Conservation (phyloP, 208 protist species). For the Porcisia deanei region DNA sequence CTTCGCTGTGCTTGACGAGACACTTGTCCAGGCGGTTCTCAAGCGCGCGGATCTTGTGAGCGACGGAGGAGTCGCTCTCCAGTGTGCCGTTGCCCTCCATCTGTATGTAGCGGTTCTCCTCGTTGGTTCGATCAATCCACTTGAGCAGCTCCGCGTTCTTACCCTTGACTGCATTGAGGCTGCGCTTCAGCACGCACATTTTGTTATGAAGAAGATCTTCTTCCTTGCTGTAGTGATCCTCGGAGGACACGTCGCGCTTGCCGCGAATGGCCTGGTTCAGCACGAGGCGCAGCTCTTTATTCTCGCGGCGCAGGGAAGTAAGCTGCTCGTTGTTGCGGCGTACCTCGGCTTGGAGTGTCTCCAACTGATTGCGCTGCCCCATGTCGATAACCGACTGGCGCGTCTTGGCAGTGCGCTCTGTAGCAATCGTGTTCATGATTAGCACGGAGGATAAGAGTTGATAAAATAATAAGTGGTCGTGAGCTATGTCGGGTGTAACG, state of each 20-base stretch:
- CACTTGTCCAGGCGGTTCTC: slow-evolving; percentile 97
- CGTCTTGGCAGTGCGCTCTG: slow-evolving; percentile 35
- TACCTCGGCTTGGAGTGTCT: slow-evolving; percentile 76
- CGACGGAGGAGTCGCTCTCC: slow-evolving; percentile 77
- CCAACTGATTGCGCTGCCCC: slow-evolving; percentile 84
- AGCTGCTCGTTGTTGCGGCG: slow-evolving; percentile 89
- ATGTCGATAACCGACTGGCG: slow-evolving; percentile 83
- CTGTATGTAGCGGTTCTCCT: slow-evolving; percentile 56
- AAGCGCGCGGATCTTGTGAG: slow-evolving; percentile 92
- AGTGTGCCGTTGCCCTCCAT: slow-evolving; percentile 57
- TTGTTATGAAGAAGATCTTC: slow-evolving; percentile 84
- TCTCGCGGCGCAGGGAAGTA: slow-evolving; percentile 80
- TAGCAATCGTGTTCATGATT: slow-evolving; percentile 1
- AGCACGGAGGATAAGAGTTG: not conserved
- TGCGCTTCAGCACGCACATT: slow-evolving; percentile 77
- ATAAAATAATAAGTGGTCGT: not conserved
- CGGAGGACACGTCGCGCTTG: slow-evolving; percentile 57
- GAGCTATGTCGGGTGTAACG: not conserved
- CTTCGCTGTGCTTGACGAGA: slow-evolving; percentile 97
- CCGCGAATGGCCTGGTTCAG: slow-evolving; percentile 58
- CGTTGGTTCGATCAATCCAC: slow-evolving; percentile 56
- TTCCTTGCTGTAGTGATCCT: slow-evolving; percentile 79
- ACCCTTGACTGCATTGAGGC: slow-evolving; percentile 83
- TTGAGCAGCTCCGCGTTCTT: slow-evolving; percentile 68
- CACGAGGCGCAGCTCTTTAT: slow-evolving; percentile 79